A percentile compares a stretch with the other conserved stretches of the same genome.
Evolutionary conservation across 1,284 basidiomycete genomes (phyloP).

Genomic region (Trichosporon asahii): DNA sequence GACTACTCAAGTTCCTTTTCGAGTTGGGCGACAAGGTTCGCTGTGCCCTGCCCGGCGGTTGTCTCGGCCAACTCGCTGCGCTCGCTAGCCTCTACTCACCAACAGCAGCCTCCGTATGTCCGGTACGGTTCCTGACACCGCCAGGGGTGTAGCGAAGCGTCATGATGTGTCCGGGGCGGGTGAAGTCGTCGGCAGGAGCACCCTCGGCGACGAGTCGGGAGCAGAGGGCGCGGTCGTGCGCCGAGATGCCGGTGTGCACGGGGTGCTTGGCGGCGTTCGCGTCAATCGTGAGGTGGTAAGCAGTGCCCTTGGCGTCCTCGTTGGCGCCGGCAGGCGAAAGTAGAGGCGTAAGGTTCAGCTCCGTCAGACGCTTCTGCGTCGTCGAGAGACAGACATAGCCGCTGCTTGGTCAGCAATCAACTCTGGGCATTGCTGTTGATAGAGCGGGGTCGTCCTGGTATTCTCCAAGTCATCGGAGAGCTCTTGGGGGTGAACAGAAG

Average conservation of each 20-base stretch:
- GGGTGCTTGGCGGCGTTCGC: constrained; percentile 59
- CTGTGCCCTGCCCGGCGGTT: no score
- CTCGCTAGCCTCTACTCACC: constrained; percentile 50
- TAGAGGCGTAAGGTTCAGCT: constrained; percentile 91
- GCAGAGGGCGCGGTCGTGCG: constrained; percentile 87
- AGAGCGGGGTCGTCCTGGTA: neutral
- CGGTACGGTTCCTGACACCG: constrained; percentile 77
- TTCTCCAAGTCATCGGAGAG: neutral
- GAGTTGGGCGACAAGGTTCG: no score
- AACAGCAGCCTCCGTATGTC: constrained; percentile 89
- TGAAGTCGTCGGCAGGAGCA: constrained; percentile 70
- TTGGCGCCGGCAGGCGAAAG: constrained; percentile 65
- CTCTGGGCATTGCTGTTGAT: neutral
- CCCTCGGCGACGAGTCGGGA: constrained; percentile 70
- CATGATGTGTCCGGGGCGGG: constrained; percentile 91
- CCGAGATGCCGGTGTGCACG: constrained; percentile 87
- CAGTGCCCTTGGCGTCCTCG: constrained; percentile 86
- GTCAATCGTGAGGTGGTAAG: constrained; percentile 95
- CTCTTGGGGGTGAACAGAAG: neutral
- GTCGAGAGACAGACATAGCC: constrained; percentile 93
- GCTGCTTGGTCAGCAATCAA: constrained; percentile 53
- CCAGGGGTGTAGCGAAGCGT: constrained; percentile 83
- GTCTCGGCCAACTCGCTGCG: neutral
- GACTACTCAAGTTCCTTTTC: no score
- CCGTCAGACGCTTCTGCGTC: constrained; percentile 68